These are phyloP conservation scores for Septoria petroselini DNA, from an alignment of 2,329 filamentous ascomycete species.

Conservation along the genomic window DNA sequence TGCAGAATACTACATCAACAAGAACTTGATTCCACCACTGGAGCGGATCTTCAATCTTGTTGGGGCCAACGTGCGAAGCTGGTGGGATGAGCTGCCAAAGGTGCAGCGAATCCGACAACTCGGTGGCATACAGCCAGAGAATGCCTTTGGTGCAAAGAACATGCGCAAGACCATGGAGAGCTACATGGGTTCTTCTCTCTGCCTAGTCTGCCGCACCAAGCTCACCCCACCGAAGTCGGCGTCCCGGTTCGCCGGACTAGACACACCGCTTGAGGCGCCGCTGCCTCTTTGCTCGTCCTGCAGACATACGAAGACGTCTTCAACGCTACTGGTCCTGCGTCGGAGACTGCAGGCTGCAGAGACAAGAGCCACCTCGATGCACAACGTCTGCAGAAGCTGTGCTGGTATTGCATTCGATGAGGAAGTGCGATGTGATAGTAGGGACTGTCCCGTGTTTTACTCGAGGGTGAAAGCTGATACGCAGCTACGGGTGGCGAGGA, in stretches of 20 bases:
- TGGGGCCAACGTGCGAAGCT: constrained; percentile 81
- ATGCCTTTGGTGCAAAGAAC: constrained; percentile 21
- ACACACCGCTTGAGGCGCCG: constrained; percentile 23
- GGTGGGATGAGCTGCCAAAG: constrained; percentile 98
- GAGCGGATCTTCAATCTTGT: constrained; percentile 97
- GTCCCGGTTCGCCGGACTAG: not conserved
- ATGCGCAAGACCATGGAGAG: constrained; percentile 72
- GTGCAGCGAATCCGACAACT: constrained; percentile 70
- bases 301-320: constrained; percentile 48
- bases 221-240: constrained; percentile 42
- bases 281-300: constrained; percentile 60
- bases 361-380: constrained; percentile 60
- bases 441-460: constrained; percentile 92
- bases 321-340: constrained; percentile 63
- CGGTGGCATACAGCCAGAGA: constrained; percentile 28
- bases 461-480: constrained; percentile 63
- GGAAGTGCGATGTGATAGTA: constrained; percentile 79
- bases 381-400: constrained; percentile 75
- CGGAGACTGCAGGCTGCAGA: constrained; percentile 62
- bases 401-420: constrained; percentile 70
- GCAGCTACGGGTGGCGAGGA: constrained; percentile 41
- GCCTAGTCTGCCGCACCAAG: constrained; percentile 69
- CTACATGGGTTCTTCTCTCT: constrained; percentile 82
- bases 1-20: constrained; percentile 93
- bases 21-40: constrained; percentile 90